phyloP scores from a whole-genome alignment of 768 basidiomycete species.

The Postia placenta region DNA sequence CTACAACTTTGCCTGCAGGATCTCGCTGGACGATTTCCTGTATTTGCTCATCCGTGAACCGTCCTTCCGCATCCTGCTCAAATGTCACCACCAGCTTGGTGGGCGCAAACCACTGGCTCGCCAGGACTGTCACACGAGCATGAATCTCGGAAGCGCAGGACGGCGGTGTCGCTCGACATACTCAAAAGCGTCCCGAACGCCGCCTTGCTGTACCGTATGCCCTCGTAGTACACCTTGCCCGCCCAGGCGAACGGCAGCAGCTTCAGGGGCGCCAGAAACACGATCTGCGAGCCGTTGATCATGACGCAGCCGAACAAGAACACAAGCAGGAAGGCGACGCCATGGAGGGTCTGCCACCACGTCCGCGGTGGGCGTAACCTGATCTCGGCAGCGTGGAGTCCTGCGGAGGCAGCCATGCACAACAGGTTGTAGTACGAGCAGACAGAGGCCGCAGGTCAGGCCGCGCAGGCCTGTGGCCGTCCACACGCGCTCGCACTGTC shows the following conservation, averaged over 20 bases:
- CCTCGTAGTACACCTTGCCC: conserved; percentile 53
- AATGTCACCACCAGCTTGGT: conserved; percentile 69
- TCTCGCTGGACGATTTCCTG: conserved; percentile 52
- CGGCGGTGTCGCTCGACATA: not conserved
- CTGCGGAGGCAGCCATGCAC: conserved; percentile 9
- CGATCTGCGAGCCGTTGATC: conserved; percentile 68
- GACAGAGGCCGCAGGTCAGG: too few relatives aligned
- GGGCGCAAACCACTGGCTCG: conserved; percentile 80
- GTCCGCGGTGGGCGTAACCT: conserved; percentile 43
- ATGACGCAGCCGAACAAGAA: conserved; percentile 64
- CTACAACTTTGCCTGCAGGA: conserved; percentile 45
- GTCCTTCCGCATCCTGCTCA: conserved; percentile 61
- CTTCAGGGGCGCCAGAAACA: conserved; percentile 61
- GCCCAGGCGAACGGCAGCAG: conserved; percentile 56
- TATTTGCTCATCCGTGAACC: conserved; percentile 55
- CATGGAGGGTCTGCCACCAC: conserved; percentile 47
- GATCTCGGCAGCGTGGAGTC: conserved; percentile 44
- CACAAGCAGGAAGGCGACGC: conserved; percentile 44
- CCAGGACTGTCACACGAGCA: conserved; percentile 45
- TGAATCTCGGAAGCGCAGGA: not conserved
- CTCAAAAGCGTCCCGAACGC: conserved; percentile 68
- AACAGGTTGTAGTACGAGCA: not conserved
- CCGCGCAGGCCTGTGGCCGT: too few relatives aligned
- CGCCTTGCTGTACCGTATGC: conserved; percentile 78
- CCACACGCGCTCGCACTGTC: too few relatives aligned